Percentiles rank a stretch among this genome's conserved stretches.
phyloP scores from a whole-genome alignment of 768 basidiomycete genomes.

The Trametes cingulata region DNA sequence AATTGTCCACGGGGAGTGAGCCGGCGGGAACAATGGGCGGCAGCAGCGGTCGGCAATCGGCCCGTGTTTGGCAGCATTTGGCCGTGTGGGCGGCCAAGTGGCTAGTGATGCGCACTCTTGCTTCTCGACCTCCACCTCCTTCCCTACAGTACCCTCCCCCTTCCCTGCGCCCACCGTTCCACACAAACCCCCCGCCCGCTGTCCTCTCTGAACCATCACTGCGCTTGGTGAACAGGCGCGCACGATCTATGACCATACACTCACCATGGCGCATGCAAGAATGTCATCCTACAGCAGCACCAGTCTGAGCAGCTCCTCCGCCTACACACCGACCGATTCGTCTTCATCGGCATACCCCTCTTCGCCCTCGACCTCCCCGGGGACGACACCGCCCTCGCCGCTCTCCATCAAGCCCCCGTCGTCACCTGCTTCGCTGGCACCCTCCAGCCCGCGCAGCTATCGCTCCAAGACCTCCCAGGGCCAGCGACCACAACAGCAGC shows the following conservation, averaged over 20 bases:
- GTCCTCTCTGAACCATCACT: conserved; percentile 3
- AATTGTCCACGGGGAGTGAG: background rate
- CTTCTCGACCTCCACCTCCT: conserved; percentile 11
- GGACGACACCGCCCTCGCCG: conserved; percentile 8
- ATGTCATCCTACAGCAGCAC: conserved; percentile 23
- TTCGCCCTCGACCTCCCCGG: conserved; percentile 17
- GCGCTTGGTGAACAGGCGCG: conserved; percentile 6
- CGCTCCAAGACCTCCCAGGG: background rate
- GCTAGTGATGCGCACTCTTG: conserved; percentile 7
- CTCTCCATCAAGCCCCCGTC: background rate
- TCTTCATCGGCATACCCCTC: conserved; percentile 10
- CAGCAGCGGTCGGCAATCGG: background rate
- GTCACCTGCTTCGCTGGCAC: background rate
- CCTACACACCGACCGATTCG: conserved; percentile 9
- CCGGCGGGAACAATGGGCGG: conserved; percentile 7
- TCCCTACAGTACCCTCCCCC: background rate
- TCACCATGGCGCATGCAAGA: background rate
- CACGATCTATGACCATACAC: conserved; percentile 6
- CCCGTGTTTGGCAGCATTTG: conserved; percentile 16
- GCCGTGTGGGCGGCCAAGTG: conserved; percentile 19
- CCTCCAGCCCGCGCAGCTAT: background rate
- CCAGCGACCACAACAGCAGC: background rate
- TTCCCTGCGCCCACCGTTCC: background rate
- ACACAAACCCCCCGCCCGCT: background rate
- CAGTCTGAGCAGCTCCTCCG: conserved; percentile 19